Evolutionary conservation across 192 early-diverging fungal genomes (phyloP), one percentile per base, ranked within the genome.

Genomic region (Coemansia sp.): DNA sequence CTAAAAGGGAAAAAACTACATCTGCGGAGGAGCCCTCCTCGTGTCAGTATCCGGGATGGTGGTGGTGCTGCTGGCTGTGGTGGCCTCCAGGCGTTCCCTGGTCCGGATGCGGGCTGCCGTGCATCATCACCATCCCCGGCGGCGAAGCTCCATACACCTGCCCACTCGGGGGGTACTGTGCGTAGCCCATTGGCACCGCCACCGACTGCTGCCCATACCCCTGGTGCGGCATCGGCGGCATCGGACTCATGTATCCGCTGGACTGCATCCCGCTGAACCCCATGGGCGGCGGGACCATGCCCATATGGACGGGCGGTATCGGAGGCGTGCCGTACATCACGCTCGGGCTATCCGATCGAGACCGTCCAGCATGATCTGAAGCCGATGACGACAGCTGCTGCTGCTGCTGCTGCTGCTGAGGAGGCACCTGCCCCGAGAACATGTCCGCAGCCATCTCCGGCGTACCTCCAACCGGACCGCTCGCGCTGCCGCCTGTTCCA

Each of bases 251-350:
- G 57, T 74, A 79, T 28, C 60, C 75, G 10, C 65, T 67, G 8
- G 62, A 50, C 40, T 68, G 75, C 70, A 79, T 79, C 2, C 65
- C 75, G 34, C 44, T 68, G 33, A 70, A 79, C 2, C 59, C 20
- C 76, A 79, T 79, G 2, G 63, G 64, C 37, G 69, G 74, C 59
- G 70, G 70, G 38, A 79, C 76, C 71, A 79, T 73, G 36, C 76
- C 70, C 67, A 79, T 79, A 33, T 72, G 76, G 53, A 73, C 47
- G 3, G 64, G 74, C 53, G 67, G 64, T 10, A 31, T 64, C 6
- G 60, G 62, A 10, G 62, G 55, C 54, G 50, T 60, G 38, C 64
- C 61, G 30, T 77, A 77, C 68, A 77, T 64, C n/a, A 71, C 38
- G 37, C 33, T 61, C 0, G 68, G 65, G 36, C 68, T 71, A n/a